phyloP scores from a whole-genome alignment of 2,329 filamentous ascomycete species.

The Fusarium brevicatenulatum region DNA sequence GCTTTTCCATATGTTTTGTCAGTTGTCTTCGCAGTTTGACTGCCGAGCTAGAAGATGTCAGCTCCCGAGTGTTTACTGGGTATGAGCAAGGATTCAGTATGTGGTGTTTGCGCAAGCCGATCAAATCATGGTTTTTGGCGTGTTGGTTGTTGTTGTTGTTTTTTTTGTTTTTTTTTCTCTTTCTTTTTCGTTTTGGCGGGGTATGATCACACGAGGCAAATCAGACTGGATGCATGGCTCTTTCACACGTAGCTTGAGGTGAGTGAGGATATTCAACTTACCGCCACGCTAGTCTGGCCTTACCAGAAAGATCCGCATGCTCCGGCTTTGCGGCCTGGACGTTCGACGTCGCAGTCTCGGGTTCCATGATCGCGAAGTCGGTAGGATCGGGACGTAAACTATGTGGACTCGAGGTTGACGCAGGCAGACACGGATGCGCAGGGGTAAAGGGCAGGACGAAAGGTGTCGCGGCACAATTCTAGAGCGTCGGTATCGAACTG shows the following conservation, averaged over 20 bases:
- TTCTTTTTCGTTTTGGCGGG: not conserved
- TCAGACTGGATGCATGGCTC: not conserved
- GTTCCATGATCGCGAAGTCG: constrained; percentile 39
- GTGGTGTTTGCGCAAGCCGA: constrained; percentile 12
- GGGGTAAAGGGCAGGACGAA: constrained; percentile 27
- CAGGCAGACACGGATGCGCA: constrained; percentile 4
- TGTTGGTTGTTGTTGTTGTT: not conserved
- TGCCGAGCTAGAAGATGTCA: constrained; percentile 51
- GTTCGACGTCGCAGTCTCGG: constrained; percentile 18
- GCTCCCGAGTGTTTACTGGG: constrained; percentile 31
- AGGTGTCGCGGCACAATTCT: constrained; percentile 30
- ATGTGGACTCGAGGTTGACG: constrained; percentile 11
- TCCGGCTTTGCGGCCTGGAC: constrained; percentile 26
- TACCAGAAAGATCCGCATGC: constrained; percentile 39
- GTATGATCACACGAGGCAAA: constrained; percentile 5
- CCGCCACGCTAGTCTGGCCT: constrained; percentile 54
- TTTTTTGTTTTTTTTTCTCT: not conserved
- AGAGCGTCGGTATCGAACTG: constrained; percentile 40
- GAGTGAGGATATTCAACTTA: constrained; percentile 44
- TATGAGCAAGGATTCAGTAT: not conserved
- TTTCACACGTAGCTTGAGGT: not conserved
- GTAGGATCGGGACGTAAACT: constrained; percentile 15
- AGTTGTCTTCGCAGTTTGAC: constrained; percentile 57
- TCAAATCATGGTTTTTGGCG: not conserved
- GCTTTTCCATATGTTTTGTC: constrained; percentile 55